phyloP scores from a whole-genome alignment of 2,329 filamentous ascomycete species.

The Aspergillus sp. region DNA sequence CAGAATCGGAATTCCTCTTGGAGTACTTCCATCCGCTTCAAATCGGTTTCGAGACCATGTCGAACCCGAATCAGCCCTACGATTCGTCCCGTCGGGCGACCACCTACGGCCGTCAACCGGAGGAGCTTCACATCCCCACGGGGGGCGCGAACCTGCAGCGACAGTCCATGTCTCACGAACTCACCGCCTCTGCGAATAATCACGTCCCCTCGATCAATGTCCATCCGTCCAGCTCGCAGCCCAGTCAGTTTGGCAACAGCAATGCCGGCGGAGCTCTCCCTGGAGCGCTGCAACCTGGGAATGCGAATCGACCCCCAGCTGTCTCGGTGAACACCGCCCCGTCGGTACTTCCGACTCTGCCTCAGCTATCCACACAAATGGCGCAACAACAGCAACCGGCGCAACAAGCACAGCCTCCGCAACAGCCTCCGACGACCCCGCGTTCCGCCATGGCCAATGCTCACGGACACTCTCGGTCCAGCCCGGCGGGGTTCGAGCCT shows the following conservation, averaged over 20 bases:
- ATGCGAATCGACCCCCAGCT: conserved; percentile 50
- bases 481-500: conserved; percentile 63
- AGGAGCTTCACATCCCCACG: conserved; percentile 56
- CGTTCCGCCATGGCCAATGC: conserved; percentile 63
- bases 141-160: conserved; percentile 38
- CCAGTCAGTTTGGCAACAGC: conserved; percentile 44
- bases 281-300: conserved; percentile 59
- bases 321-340: conserved; percentile 58
- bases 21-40: neutral
- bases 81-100: conserved; percentile 48
- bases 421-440: conserved; percentile 47
- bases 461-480: conserved; percentile 81
- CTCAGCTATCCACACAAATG: conserved; percentile 42
- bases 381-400: conserved; percentile 6
- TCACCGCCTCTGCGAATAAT: conserved; percentile 49
- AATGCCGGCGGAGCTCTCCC: conserved; percentile 49
- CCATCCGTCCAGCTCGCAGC: conserved; percentile 54
- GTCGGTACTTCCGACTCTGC: conserved; percentile 55
- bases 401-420: conserved; percentile 11
- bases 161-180: conserved; percentile 45
- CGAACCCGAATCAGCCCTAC: conserved; percentile 47
- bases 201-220: conserved; percentile 57
- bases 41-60: conserved; percentile 31
- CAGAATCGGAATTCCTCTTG: neutral
- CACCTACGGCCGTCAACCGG: conserved; percentile 48